Conservation (phyloP, 345 rosid genomes). For the Cardamine occulta region DNA sequence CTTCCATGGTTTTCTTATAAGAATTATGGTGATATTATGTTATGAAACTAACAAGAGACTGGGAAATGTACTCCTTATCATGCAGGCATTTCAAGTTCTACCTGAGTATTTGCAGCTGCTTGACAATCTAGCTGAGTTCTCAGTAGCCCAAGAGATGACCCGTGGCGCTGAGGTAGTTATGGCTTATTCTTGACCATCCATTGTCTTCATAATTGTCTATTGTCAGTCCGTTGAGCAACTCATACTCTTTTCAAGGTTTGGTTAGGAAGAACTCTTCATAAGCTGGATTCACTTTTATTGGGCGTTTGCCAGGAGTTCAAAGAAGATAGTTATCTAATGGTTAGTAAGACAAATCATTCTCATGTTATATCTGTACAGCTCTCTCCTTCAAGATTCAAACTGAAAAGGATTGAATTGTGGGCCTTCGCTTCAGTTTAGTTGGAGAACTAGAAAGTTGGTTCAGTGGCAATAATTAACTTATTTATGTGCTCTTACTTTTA, state of each 20-base stretch:
- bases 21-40: slow-evolving; percentile 13
- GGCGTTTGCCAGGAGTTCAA: slow-evolving; percentile 96
- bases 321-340: slow-evolving; percentile 84
- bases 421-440: slow-evolving; percentile 15
- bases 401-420: background rate
- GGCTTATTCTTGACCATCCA: slow-evolving; percentile 14
- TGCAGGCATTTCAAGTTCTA: slow-evolving; percentile 95
- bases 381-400: slow-evolving; percentile 18
- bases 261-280: slow-evolving; percentile 96
- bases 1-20: background rate
- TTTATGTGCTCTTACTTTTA: slow-evolving; percentile 45
- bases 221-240: slow-evolving; percentile 26
- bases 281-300: slow-evolving; percentile 88
- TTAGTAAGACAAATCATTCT: slow-evolving; percentile 50
- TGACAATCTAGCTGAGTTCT: slow-evolving; percentile 83
- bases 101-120: slow-evolving; percentile 95
- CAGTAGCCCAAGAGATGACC: slow-evolving; percentile 93
- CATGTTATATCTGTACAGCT: slow-evolving; percentile 25
- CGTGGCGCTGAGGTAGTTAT: slow-evolving; percentile 89
- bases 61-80: slow-evolving; percentile 33
- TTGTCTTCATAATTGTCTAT: slow-evolving; percentile 19
- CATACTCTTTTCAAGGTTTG: slow-evolving; percentile 68
- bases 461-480: slow-evolving; percentile 29
- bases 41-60: slow-evolving; percentile 20
- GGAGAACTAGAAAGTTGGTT: background rate